A percentile compares a stretch with the other conserved stretches of the same genome.
These are phyloP conservation scores for Echria macrotheca DNA, from an alignment of 495 filamentous ascomycete species.

Conservation along the genomic window DNA sequence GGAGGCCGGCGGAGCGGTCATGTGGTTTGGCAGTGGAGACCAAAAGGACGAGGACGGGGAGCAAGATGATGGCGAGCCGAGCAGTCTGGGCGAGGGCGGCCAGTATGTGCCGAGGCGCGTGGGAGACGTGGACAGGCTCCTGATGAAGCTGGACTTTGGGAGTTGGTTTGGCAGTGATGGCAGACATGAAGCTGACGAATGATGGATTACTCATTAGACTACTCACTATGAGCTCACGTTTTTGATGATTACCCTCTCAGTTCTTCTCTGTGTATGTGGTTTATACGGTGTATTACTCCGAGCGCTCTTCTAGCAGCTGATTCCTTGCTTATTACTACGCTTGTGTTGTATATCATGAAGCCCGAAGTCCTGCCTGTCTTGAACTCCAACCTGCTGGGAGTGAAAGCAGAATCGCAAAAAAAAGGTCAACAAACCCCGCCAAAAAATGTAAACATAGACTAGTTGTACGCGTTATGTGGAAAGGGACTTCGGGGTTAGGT, in stretches of 20 bases:
- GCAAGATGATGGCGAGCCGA: conserved; percentile 12
- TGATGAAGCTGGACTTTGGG: conserved; percentile 81
- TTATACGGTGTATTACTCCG: not conserved
- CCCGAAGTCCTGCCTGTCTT: too few relatives aligned
- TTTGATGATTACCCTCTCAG: not conserved
- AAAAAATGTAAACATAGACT: too few relatives aligned
- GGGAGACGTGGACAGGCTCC: conserved; percentile 67
- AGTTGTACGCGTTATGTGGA: too few relatives aligned
- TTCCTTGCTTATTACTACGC: too few relatives aligned
- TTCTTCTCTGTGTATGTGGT: not conserved
- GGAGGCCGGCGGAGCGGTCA: conserved; percentile 13
- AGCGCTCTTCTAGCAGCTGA: too few relatives aligned
- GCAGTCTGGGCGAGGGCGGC: conserved; percentile 11
- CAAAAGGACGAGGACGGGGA: conserved; percentile 21
- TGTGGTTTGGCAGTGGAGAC: conserved; percentile 13
- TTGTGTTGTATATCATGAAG: too few relatives aligned
- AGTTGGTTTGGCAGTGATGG: conserved; percentile 34
- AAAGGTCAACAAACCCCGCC: too few relatives aligned
- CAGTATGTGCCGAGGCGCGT: conserved; percentile 58
- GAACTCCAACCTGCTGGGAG: too few relatives aligned
- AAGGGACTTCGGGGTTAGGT: too few relatives aligned
- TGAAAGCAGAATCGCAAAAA: too few relatives aligned
- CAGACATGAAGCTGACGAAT: not conserved
- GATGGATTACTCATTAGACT: too few relatives aligned
- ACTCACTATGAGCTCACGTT: not conserved